A percentile compares a stretch with the other conserved stretches of the same genome.
Conservation (phyloP, 1,284 basidiomycete genomes). For the Phylloboletellus chloephorus region DNA sequence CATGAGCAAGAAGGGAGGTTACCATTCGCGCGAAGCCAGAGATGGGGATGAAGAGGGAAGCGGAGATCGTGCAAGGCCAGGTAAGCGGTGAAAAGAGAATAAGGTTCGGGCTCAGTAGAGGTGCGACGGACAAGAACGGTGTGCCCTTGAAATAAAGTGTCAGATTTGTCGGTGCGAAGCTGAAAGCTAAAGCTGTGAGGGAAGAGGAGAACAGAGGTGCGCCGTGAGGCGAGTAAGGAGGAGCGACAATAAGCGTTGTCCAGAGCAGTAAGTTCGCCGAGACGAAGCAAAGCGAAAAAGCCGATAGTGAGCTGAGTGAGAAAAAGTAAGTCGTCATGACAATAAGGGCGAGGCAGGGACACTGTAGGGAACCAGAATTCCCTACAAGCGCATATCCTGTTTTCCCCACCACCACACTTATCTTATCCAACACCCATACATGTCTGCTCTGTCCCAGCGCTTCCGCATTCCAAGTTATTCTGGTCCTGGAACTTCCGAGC, state of each 20-base stretch:
- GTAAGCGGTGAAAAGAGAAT: background rate
- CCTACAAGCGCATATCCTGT: too few species aligned
- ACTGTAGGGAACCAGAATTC: too few species aligned
- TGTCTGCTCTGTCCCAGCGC: too few species aligned
- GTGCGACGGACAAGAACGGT: background rate
- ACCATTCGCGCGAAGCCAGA: constrained; percentile 2
- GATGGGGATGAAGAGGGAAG: constrained; percentile 2
- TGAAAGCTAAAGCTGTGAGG: background rate
- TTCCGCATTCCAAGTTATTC: too few species aligned
- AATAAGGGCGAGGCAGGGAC: constrained; percentile 7
- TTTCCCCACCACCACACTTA: too few species aligned
- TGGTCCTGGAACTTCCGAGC: too few species aligned
- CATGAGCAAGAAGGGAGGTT: background rate
- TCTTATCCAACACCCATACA: too few species aligned
- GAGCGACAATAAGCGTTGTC: background rate
- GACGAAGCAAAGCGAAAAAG: constrained; percentile 2
- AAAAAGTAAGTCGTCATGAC: constrained; percentile 2
- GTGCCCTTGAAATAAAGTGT: constrained; percentile 1
- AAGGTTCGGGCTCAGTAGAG: background rate
- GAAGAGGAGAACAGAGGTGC: background rate
- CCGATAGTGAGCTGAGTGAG: background rate
- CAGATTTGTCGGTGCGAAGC: constrained; percentile 3
- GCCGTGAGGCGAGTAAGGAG: background rate
- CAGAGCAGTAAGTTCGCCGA: background rate
- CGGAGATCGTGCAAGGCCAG: background rate